phyloP scores from a whole-genome alignment of 257 asterid species.

The Solanum corneliomulleri region DNA sequence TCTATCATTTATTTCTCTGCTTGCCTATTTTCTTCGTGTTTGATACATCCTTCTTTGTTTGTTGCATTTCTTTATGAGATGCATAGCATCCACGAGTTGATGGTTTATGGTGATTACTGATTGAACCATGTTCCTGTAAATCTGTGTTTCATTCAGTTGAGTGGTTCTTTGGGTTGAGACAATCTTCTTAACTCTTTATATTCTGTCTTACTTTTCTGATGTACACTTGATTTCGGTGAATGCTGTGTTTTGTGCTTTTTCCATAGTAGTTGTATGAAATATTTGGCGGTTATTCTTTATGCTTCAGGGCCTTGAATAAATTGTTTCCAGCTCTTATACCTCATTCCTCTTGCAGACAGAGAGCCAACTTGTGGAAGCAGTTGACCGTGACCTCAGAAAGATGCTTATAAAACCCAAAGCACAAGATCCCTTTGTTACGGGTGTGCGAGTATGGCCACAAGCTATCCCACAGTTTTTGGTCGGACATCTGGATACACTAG shows the following conservation, averaged over 20 bases:
- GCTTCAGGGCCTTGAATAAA: not conserved
- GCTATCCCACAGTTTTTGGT: conserved; percentile 92
- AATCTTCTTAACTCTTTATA: not conserved
- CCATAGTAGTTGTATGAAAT: not conserved
- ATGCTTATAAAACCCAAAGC: conserved; percentile 71
- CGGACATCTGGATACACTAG: conserved; percentile 73
- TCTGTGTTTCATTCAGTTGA: not conserved
- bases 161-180: not conserved
- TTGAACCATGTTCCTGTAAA: not conserved
- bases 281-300: not conserved
- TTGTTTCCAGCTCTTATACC: conserved; percentile 6
- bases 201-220: not conserved
- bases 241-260: not conserved
- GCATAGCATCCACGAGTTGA: not conserved
- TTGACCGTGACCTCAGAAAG: conserved; percentile 90
- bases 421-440: conserved; percentile 53
- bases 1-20: not conserved
- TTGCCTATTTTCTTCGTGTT: not conserved
- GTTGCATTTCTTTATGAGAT: not conserved
- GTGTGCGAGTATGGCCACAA: conserved; percentile 84
- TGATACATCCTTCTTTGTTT: not conserved
- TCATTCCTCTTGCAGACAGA: conserved; percentile 43
- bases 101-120: not conserved
- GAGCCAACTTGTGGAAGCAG: conserved; percentile 77
- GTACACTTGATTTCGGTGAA: not conserved